Evolutionary conservation across 805 yeast species (phyloP), one percentile per base, ranked within the genome.

Genomic region (Monosporozyma solicola): DNA sequence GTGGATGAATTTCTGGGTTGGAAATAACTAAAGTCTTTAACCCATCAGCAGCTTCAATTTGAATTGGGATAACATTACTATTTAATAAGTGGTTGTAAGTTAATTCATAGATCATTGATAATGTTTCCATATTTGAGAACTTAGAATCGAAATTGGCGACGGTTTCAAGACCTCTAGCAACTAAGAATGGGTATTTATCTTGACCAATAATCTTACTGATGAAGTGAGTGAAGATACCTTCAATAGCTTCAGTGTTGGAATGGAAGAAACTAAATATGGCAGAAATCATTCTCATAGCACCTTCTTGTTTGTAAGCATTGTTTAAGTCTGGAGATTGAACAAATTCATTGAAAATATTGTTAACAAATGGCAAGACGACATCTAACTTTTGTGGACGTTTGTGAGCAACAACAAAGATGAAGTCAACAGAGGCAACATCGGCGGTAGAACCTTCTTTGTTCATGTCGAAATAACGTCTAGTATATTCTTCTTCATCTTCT

Each of bases 11-110:
- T 32, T 56, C 58, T 47, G 81, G 80, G 2, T 80, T 80, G 48
- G 84, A 80, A n/a, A 77, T 74, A 53, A 90, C 75, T 60, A 86
- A 78, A 3, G 94, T 83, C 70, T 89, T 95, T 52, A 94, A 75
- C 0, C 96, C 95, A 61, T 89, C 79, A 0, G 97, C 91, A 24
- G 92, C 89, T 65, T 88, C 92, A 51, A 94, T 80, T 67, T 84
- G 87, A 9, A 91, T 82, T 0, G 97, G 95, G 57, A 86, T 72
- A 27, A 73, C 69, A 37, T 82, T 83, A 50, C 74, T 61, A 58
- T 56, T 62, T 57, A 67, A 63, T 59, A 69, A 76, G 61, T 67
- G 72, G 54, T 60, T 67, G 63, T 61, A 75, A 54, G 74, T 70
- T 41, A 69, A 67, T 61, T 74, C 72, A 66, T 64, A 80, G 25